These are phyloP conservation scores for Rhinocladiella similis DNA, from an alignment of 2,329 filamentous ascomycete genomes.

Conservation along the genomic window DNA sequence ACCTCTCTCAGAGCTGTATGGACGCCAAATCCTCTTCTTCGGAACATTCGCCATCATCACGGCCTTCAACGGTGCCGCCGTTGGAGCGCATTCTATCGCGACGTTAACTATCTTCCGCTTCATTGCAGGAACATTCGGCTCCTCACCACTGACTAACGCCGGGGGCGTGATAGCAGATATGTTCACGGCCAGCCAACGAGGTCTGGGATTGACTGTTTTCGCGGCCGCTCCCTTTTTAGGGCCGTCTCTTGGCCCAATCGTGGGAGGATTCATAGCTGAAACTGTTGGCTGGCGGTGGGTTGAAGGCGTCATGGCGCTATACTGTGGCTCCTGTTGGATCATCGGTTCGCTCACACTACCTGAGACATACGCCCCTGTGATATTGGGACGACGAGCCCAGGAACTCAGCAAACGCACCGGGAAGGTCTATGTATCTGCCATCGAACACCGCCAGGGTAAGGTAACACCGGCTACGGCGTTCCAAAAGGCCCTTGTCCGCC, in stretches of 20 bases:
- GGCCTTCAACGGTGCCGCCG: conserved; percentile 66
- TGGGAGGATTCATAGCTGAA: conserved; percentile 62
- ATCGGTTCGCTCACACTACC: conserved; percentile 53
- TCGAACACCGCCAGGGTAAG: conserved; percentile 44
- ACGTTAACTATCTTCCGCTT: conserved; percentile 67
- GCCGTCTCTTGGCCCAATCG: conserved; percentile 53
- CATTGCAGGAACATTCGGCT: conserved; percentile 43
- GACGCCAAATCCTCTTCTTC: conserved; percentile 51
- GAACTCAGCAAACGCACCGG: conserved; percentile 51
- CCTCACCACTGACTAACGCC: conserved; percentile 67
- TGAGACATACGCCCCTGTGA: conserved; percentile 58
- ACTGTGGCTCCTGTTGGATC: conserved; percentile 63
- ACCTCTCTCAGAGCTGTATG: conserved; percentile 36
- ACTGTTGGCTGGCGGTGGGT: conserved; percentile 70
- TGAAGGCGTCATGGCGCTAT: conserved; percentile 61
- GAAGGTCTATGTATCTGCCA: conserved; percentile 47
- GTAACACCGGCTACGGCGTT: conserved; percentile 41
- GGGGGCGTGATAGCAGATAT: conserved; percentile 69
- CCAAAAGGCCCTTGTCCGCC: conserved; percentile 51
- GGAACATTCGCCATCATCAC: conserved; percentile 63
- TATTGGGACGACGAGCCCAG: conserved; percentile 52
- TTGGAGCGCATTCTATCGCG: conserved; percentile 65
- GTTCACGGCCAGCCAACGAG: conserved; percentile 60
- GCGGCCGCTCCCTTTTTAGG: conserved; percentile 43
- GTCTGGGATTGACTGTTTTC: conserved; percentile 67